Base-by-base conservation (phyloP, 2,329 filamentous ascomycete species). In the Hymenoscyphus infarciens region DNA sequence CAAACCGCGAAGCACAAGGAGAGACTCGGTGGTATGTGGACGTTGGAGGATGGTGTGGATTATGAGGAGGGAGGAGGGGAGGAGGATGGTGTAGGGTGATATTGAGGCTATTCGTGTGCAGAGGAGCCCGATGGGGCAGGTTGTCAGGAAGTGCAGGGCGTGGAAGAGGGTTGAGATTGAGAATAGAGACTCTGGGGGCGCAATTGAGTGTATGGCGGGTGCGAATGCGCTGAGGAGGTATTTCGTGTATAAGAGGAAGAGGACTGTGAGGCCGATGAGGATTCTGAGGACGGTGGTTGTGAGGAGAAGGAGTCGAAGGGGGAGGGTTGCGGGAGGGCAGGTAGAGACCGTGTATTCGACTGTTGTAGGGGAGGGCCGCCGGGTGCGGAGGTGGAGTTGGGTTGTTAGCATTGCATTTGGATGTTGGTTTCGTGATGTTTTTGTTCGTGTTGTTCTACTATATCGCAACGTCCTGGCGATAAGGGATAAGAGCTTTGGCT, bases 301-400 rank as follows among this genome's bases (percentile, higher is more conserved):
- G 54, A 74, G 64, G 58, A 81, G 75, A 22, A 83, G 73, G 38
- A 82, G 66, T 49, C 79, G 81, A 6, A 82, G 76, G 1, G 81
- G 70, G 16, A 83, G 64, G 0, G 82, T 82, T 3, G 77, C 74
- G 0, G 79, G 77, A 0, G 90, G 86, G 54, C 87, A 85, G 63
- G 93, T 97, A 39, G 93, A 95, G 61, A 97, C 91, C 33, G 90
- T 96, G 81, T 94, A 98, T 68, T 91, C 89, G 74, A 91, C 87
- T n/a, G 95, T 97, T 2, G 92, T 96, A 56, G 91, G 88, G 27
- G 95, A 93, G 57, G 91, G 90, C 25, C 86, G 84, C 67, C 86
- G 82, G 64, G 83, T 83, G 69, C 80, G 82, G 58, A 91, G 84
- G 69, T 82, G 82, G 10, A 86, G 84, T 0, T 79, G 71, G 22